Evolutionary conservation across 768 basidiomycete genomes (phyloP).

Genomic region (Roridomyces roridus): DNA sequence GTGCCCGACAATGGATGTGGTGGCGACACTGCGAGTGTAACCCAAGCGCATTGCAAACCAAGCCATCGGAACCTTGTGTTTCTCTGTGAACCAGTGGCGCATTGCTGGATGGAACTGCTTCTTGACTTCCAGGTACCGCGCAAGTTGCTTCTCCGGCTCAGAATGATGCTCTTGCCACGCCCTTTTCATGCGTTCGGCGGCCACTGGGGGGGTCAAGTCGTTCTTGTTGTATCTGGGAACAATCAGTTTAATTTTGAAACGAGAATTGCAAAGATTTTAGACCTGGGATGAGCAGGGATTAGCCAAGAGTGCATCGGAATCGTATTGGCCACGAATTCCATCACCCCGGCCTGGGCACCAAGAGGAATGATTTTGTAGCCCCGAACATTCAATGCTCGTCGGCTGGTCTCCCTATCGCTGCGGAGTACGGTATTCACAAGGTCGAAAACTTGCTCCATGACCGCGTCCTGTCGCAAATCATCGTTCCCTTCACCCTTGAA

Average conservation of each 20-base stretch:
- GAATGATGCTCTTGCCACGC: slow-evolving; percentile 34
- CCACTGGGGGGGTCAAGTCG: slow-evolving; percentile 51
- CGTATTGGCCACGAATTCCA: slow-evolving; percentile 92
- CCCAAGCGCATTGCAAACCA: slow-evolving; percentile 93
- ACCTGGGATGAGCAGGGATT: slow-evolving; percentile 64
- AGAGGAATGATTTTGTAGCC: slow-evolving; percentile 92
- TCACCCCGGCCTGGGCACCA: slow-evolving; percentile 76
- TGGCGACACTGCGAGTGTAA: slow-evolving; percentile 92
- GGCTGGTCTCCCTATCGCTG: slow-evolving; percentile 76
- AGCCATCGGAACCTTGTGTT: slow-evolving; percentile 82
- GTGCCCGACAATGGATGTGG: slow-evolving; percentile 93
- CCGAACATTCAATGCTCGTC: slow-evolving; percentile 75
- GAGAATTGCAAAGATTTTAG: slow-evolving; percentile 23
- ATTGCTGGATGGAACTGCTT: slow-evolving; percentile 79
- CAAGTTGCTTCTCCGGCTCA: slow-evolving; percentile 33
- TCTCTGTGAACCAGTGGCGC: slow-evolving; percentile 93
- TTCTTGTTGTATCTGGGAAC: slow-evolving; percentile 66
- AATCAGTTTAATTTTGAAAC: background rate
- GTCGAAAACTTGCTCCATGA: slow-evolving; percentile 98
- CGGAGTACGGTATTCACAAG: slow-evolving; percentile 82
- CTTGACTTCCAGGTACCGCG: slow-evolving; percentile 42
- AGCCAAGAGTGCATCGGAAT: slow-evolving; percentile 70
- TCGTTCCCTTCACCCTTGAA: slow-evolving; percentile 93
- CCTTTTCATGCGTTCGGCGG: slow-evolving; percentile 30
- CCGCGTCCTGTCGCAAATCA: slow-evolving; percentile 95